Evolutionary conservation across 768 basidiomycete species (phyloP).

Genomic region (Amyloporia xantha): DNA sequence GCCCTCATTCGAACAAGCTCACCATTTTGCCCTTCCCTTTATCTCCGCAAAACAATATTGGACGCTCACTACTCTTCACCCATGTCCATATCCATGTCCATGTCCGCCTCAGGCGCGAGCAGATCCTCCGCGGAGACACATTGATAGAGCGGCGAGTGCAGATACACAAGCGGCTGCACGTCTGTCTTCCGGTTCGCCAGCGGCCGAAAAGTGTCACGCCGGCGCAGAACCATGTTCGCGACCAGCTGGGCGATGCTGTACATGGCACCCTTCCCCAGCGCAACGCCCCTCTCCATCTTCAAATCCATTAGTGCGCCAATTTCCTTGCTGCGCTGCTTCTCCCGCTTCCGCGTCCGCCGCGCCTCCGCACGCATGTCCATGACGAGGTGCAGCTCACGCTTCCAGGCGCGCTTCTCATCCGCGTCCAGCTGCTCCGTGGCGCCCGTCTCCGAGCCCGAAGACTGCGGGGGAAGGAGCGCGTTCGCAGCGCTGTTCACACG

Average conservation of each 20-base stretch:
- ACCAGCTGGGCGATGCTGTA: slow-evolving; percentile 33
- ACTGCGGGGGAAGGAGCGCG: slow-evolving; percentile 28
- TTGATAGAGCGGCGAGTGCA: slow-evolving; percentile 25
- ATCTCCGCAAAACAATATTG: slow-evolving; percentile 1
- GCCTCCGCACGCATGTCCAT: slow-evolving; percentile 36
- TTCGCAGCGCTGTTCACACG: slow-evolving; percentile 21
- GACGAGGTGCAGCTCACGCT: slow-evolving; percentile 29
- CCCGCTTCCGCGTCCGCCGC: slow-evolving; percentile 38
- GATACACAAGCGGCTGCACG: slow-evolving; percentile 16
- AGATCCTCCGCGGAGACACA: slow-evolving; percentile 15
- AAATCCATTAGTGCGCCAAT: slow-evolving; percentile 48
- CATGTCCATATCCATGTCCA: background rate
- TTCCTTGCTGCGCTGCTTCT: slow-evolving; percentile 51
- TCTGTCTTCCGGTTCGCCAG: slow-evolving; percentile 30
- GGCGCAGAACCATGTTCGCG: slow-evolving; percentile 41
- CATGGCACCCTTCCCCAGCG: slow-evolving; percentile 20
- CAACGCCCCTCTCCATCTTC: slow-evolving; percentile 35
- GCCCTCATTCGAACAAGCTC: background rate
- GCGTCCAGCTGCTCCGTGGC: slow-evolving; percentile 26
- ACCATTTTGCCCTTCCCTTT: slow-evolving; percentile 2
- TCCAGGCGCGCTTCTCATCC: slow-evolving; percentile 18
- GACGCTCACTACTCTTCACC: background rate
- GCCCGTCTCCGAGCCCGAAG: slow-evolving; percentile 31
- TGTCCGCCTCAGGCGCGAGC: background rate
- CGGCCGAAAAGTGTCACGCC: slow-evolving; percentile 32